phyloP scores from a whole-genome alignment of 768 basidiomycete species.

The Trichaptum fuscoviolaceum region DNA sequence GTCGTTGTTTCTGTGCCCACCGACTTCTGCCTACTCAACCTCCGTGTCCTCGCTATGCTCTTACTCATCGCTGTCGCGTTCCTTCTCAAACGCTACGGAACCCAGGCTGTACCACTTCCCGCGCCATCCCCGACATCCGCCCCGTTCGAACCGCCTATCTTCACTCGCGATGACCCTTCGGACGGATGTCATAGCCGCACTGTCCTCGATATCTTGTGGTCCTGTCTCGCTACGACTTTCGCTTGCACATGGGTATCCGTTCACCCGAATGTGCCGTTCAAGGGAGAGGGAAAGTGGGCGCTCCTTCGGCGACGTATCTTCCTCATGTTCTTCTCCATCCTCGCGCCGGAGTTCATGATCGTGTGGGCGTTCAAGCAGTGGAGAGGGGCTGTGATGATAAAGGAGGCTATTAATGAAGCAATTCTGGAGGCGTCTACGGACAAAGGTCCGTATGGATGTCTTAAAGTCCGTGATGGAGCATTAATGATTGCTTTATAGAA shows the following conservation, averaged over 20 bases:
- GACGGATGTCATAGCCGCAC: background rate
- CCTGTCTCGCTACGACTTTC: constrained; percentile 23
- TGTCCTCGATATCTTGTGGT: constrained; percentile 19
- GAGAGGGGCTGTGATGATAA: background rate
- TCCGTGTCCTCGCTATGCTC: background rate
- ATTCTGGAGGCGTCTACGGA: background rate
- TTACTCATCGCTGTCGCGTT: background rate
- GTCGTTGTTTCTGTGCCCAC: no score
- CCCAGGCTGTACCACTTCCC: background rate
- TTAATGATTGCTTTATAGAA: background rate
- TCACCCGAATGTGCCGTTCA: constrained; percentile 26
- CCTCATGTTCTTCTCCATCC: constrained; percentile 19
- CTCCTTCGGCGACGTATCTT: constrained; percentile 10
- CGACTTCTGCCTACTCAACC: background rate
- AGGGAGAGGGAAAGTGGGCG: constrained; percentile 9
- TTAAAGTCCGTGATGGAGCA: no score
- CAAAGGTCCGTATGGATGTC: background rate
- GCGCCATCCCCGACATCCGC: background rate
- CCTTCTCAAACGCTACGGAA: background rate
- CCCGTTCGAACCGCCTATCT: background rate
- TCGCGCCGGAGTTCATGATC: constrained; percentile 25
- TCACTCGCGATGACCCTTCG: background rate
- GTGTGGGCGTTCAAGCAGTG: constrained; percentile 23
- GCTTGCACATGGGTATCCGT: constrained; percentile 26
- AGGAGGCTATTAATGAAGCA: constrained; percentile 37